These are phyloP conservation scores for Anaeromyces robustus DNA, from an alignment of 192 early-diverging fungal species.

Conservation along the genomic window DNA sequence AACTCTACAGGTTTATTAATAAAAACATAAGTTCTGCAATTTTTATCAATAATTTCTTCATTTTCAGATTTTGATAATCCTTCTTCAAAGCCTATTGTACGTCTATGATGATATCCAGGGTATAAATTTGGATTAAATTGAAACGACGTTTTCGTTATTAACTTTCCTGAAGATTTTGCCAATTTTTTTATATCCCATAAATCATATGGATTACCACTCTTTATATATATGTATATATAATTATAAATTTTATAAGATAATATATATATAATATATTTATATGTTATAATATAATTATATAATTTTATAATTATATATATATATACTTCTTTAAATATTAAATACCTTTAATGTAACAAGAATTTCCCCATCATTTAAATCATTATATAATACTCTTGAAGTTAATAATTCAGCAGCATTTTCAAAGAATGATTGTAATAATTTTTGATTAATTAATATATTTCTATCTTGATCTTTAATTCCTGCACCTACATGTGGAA, in stretches of 20 bases:
- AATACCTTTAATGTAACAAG: slow-evolving; percentile 66
- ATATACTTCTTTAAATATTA: no score
- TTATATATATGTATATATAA: background rate
- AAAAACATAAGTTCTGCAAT: slow-evolving; percentile 57
- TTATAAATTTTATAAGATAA: no score
- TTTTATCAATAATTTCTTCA: slow-evolving; percentile 54
- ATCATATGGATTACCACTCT: slow-evolving; percentile 59
- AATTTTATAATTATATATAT: no score
- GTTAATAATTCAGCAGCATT: slow-evolving; percentile 36
- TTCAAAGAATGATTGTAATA: slow-evolving; percentile 45
- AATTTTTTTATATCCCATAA: slow-evolving; percentile 69
- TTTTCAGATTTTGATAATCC: slow-evolving; percentile 58
- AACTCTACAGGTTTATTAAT: slow-evolving; percentile 8
- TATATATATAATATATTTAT: no score
- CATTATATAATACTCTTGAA: background rate
- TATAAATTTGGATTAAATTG: slow-evolving; percentile 54
- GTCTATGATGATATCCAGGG: slow-evolving; percentile 79
- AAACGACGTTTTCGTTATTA: slow-evolving; percentile 28
- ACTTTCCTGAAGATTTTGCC: slow-evolving; percentile 44
- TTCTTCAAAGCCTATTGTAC: slow-evolving; percentile 87
- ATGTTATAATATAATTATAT: no score
- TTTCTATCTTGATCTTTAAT: slow-evolving; percentile 88
- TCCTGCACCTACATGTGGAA: slow-evolving; percentile 78
- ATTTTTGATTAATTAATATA: slow-evolving; percentile 56
- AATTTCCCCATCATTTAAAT: slow-evolving; percentile 40